Evolutionary conservation across 2,329 filamentous ascomycete species (phyloP).

Genomic region (Fusarium nurragi): DNA sequence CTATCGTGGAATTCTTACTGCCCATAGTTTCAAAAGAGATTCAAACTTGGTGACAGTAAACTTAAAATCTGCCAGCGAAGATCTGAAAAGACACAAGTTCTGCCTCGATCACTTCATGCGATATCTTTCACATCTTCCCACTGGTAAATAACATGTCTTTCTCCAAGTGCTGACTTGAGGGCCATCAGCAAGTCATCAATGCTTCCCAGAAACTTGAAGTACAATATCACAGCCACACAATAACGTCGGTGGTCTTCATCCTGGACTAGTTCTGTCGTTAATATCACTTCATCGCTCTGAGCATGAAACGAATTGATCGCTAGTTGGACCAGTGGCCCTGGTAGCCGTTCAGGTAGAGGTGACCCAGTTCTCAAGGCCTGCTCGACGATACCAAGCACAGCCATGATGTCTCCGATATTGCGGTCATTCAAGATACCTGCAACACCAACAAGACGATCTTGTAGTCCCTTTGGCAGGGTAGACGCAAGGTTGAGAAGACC

Average conservation of each 20-base stretch:
- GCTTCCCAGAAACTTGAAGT: constrained; percentile 54
- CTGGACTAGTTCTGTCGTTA: constrained; percentile 49
- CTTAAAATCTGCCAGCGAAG: too few relatives aligned
- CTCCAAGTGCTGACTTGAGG: constrained; percentile 56
- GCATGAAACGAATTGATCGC: constrained; percentile 44
- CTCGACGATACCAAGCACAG: constrained; percentile 57
- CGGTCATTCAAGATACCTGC: constrained; percentile 55
- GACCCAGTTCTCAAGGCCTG: constrained; percentile 58
- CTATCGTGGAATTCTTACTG: too few relatives aligned
- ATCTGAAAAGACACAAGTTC: too few relatives aligned
- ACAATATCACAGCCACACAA: constrained; percentile 57
- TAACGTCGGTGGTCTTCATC: constrained; percentile 57
- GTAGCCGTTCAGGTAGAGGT: constrained; percentile 58
- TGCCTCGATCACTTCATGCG: background rate
- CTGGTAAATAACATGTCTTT: constrained; percentile 49
- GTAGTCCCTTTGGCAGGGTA: constrained; percentile 53
- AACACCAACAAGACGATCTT: constrained; percentile 50
- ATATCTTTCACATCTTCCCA: constrained; percentile 37
- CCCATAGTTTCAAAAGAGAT: too few relatives aligned
- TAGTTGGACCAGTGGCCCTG: constrained; percentile 56
- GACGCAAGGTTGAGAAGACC: constrained; percentile 48
- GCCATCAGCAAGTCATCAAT: constrained; percentile 57
- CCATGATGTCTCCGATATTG: constrained; percentile 61
- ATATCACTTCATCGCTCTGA: constrained; percentile 35
- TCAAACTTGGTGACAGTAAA: too few relatives aligned